A percentile compares a stretch with the other conserved stretches of the same genome.
Evolutionary conservation across 2,329 filamentous ascomycete species (phyloP).

Genomic region (Daldinia sp.): DNA sequence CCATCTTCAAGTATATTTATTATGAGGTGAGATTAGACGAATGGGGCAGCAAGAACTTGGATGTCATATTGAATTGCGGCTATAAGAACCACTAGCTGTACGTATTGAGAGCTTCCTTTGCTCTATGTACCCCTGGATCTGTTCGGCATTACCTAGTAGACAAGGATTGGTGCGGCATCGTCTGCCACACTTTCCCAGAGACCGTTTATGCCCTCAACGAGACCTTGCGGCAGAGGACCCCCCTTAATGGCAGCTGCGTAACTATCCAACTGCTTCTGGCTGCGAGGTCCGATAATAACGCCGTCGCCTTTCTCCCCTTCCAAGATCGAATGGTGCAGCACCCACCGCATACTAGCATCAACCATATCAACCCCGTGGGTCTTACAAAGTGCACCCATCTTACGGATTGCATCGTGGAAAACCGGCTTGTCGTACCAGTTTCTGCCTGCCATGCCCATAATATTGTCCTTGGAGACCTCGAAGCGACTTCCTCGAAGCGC

Average conservation of each 20-base stretch:
- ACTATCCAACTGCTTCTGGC: not conserved
- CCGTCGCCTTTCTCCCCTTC: conserved; percentile 19
- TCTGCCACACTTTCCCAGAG: not conserved
- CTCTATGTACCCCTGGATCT: not conserved
- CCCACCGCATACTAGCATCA: conserved; percentile 22
- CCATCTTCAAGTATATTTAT: too few species aligned
- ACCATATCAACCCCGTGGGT: conserved; percentile 6
- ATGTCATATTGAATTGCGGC: too few species aligned
- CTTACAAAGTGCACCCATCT: not conserved
- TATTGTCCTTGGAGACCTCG: not conserved
- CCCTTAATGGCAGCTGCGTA: not conserved
- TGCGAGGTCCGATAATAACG: conserved; percentile 20
- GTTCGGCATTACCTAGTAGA: not conserved
- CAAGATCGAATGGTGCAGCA: conserved; percentile 20
- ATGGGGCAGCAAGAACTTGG: too few species aligned
- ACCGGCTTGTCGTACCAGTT: not conserved
- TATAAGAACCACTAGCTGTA: too few species aligned
- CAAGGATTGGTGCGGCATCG: not conserved
- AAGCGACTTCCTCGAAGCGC: not conserved
- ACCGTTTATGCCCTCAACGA: not conserved
- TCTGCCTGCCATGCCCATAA: not conserved
- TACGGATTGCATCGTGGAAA: not conserved
- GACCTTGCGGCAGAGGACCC: not conserved
- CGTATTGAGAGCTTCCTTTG: not conserved
- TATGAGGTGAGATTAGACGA: too few species aligned